Evolutionary conservation across 352 stramenopile species (phyloP), one percentile per base, ranked within the genome.

Genomic region (Globisporangium okanoganense): DNA sequence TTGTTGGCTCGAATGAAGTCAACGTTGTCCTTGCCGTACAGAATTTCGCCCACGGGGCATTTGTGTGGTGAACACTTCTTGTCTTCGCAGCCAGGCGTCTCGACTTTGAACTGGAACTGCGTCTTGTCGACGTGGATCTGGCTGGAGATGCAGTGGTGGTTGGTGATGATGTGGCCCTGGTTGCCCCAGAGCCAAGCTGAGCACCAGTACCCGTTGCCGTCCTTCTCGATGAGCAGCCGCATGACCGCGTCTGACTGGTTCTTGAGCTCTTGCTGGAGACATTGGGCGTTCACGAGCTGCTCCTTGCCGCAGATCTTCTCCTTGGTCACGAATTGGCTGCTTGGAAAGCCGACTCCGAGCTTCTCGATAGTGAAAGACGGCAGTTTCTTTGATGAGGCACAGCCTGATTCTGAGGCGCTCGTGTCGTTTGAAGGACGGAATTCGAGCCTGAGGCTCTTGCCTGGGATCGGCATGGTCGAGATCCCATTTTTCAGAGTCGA

Each of bases 41-140:
- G 53, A 36, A 61, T 14, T 9, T 38, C 45, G 31, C 50, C 18
- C 18, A 45, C 33, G 3, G 20, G 18, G 25, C 50, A 56, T 7
- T 27, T 31, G 45, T 8, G 22, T 44, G 36, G 48, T 1, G 56
- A 54, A 58, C 82, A 92, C 20, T 61, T 61, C 10, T 59, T 58
- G 3, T 50, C 59, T 40, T 79, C 86, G 0, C 36, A 66, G 0
- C 36, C 43, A 18, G 70, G 3, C 4, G 38, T 73, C 36, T 87
- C 64, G 6, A 79, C 79, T 48, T 69, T 65, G 40, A 92, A 88
- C 64, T 92, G 78, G 35, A 83, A 79, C 55, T 89, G 63, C 2
- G 75, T 82, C 62, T 78, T 76, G 20, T 35, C 75, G 1, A 81
- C 77, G 41, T 87, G 55, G 14, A 7, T n/a, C 43, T 72, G 59